phyloP scores from a whole-genome alignment of 495 filamentous ascomycete species.

The Glarea lozoyensis region DNA sequence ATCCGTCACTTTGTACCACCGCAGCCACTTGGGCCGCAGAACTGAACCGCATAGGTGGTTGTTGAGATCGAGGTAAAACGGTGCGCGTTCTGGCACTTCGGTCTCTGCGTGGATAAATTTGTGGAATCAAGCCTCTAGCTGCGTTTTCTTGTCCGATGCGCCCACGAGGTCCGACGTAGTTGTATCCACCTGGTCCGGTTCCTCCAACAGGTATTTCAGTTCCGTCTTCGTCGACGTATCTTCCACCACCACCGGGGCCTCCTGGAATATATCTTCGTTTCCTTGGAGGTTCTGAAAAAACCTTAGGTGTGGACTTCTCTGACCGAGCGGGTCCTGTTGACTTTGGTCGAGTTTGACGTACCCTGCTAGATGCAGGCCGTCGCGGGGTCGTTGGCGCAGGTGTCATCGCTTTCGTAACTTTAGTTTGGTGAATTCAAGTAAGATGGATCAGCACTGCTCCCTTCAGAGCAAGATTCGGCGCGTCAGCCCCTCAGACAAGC shows the following conservation, averaged over 20 bases:
- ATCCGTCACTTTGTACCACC: conserved; percentile 82
- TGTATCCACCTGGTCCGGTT: conserved; percentile 35
- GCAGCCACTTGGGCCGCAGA: conserved; percentile 81
- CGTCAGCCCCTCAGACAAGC: background rate
- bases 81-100: conserved; percentile 44
- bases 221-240: conserved; percentile 60
- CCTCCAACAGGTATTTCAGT: conserved; percentile 40
- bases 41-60: conserved; percentile 46
- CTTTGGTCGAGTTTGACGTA: conserved; percentile 13
- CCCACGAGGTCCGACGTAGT: conserved; percentile 33
- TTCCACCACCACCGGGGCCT: conserved; percentile 69
- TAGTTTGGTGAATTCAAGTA: background rate
- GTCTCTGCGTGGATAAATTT: conserved; percentile 32
- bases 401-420: conserved; percentile 9
- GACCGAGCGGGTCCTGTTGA: conserved; percentile 8
- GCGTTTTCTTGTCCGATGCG: conserved; percentile 30
- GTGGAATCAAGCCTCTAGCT: conserved; percentile 28
- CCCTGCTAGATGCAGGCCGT: conserved; percentile 16
- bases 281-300: conserved; percentile 46
- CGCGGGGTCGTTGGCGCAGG: conserved; percentile 16
- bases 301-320: conserved; percentile 20
- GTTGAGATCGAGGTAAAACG: conserved; percentile 17
- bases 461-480: background rate
- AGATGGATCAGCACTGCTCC: background rate
- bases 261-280: conserved; percentile 60